Percentiles rank a stretch among this genome's conserved stretches.
Evolutionary conservation across 2,329 filamentous ascomycete species (phyloP).

Genomic region (Lomentospora prolificans): DNA sequence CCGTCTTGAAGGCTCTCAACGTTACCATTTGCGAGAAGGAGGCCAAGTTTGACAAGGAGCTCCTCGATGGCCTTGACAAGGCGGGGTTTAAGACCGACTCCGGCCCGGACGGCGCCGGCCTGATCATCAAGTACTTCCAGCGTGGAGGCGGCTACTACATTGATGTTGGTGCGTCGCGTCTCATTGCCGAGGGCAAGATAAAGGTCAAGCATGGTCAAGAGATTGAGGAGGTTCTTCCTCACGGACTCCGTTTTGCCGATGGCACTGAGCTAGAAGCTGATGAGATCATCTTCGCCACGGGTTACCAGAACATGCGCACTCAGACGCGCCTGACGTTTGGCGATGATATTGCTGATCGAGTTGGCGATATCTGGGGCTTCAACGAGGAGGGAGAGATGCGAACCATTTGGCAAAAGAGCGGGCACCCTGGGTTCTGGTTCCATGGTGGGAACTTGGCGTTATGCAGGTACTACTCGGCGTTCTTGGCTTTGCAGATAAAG

Average conservation of each 20-base stretch:
- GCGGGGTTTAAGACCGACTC: slow-evolving; percentile 52
- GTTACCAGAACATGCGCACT: slow-evolving; percentile 59
- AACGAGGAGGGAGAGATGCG: slow-evolving; percentile 47
- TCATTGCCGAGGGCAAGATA: slow-evolving; percentile 55
- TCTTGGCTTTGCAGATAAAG: slow-evolving; percentile 44
- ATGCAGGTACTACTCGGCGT: slow-evolving; percentile 49
- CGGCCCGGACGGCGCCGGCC: slow-evolving; percentile 45
- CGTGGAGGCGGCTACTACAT: slow-evolving; percentile 63
- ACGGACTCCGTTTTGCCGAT: slow-evolving; percentile 39
- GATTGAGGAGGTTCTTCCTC: slow-evolving; percentile 37
- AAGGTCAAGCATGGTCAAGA: slow-evolving; percentile 51
- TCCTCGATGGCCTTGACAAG: slow-evolving; percentile 34
- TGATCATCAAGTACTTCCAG: slow-evolving; percentile 54
- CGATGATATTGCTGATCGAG: slow-evolving; percentile 45
- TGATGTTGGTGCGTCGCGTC: slow-evolving; percentile 52
- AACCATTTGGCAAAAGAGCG: slow-evolving; percentile 48
- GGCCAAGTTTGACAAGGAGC: slow-evolving; percentile 25
- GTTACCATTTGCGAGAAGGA: slow-evolving; percentile 27
- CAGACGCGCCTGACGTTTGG: slow-evolving; percentile 53
- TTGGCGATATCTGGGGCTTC: slow-evolving; percentile 53
- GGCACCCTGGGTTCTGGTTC: slow-evolving; percentile 57
- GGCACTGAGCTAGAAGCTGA: slow-evolving; percentile 49
- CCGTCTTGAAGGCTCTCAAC: slow-evolving; percentile 52
- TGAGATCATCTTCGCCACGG: slow-evolving; percentile 53
- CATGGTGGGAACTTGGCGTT: slow-evolving; percentile 56